Evolutionary conservation across 805 yeast species (phyloP).

Genomic region (Saturnispora gosingensis): DNA sequence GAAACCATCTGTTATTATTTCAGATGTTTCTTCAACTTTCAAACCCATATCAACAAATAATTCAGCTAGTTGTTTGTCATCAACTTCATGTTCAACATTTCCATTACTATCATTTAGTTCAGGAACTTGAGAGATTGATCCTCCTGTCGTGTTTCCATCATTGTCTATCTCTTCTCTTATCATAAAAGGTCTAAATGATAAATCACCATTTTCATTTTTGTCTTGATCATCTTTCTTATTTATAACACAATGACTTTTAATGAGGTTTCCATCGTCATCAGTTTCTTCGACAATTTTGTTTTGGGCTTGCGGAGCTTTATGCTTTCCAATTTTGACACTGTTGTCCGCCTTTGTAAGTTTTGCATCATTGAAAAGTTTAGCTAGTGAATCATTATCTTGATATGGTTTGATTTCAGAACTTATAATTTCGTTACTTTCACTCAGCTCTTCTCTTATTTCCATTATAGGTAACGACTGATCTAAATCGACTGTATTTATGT

Average conservation of each 20-base stretch:
- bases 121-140: slow-evolving; percentile 30
- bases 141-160: slow-evolving; percentile 53
- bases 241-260: slow-evolving; percentile 4
- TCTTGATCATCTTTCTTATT: not conserved
- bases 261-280: slow-evolving; percentile 7
- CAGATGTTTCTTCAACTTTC: not conserved
- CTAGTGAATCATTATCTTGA: slow-evolving; percentile 3
- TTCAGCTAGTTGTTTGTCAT: slow-evolving; percentile 26
- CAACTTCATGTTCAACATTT: slow-evolving; percentile 14
- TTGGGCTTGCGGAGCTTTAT: slow-evolving; percentile 6
- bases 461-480: slow-evolving; percentile 54
- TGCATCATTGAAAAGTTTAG: not conserved
- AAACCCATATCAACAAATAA: slow-evolving; percentile 30
- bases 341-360: not conserved
- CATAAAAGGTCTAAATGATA: slow-evolving; percentile 40
- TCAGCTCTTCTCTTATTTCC: slow-evolving; percentile 79
- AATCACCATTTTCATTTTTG: slow-evolving; percentile 12
- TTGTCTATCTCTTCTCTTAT: slow-evolving; percentile 76
- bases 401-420: slow-evolving; percentile 34
- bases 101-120: slow-evolving; percentile 11
- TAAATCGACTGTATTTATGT: not conserved
- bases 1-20: not conserved
- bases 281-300: slow-evolving; percentile 33
- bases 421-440: slow-evolving; percentile 71
- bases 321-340: too few relatives aligned